Conservation (phyloP, 2,329 filamentous ascomycete species). For the Calonectria leucothoes region DNA sequence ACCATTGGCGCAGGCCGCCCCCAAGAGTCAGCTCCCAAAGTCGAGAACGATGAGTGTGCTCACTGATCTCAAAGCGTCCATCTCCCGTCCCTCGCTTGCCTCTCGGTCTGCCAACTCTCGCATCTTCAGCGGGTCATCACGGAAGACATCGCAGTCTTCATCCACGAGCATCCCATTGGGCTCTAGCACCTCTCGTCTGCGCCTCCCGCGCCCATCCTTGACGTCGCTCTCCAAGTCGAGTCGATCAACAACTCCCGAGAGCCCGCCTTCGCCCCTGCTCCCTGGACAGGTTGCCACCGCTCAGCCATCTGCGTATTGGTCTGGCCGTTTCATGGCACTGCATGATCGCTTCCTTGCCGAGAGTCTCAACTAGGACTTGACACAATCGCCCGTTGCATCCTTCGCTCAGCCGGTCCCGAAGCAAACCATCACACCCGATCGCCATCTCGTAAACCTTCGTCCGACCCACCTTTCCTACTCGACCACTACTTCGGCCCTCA, state of each 20-base stretch:
- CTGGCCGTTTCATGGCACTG: slow-evolving; percentile 68
- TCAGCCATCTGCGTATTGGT: slow-evolving; percentile 68
- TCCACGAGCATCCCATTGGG: slow-evolving; percentile 30
- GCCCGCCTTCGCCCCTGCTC: slow-evolving; percentile 28
- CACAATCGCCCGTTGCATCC: not conserved
- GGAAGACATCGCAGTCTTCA: slow-evolving; percentile 35
- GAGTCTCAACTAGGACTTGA: slow-evolving; percentile 32
- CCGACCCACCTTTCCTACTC: slow-evolving; percentile 46
- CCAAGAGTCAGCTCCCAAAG: slow-evolving; percentile 51
- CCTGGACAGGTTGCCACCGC: slow-evolving; percentile 52
- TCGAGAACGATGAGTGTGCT: slow-evolving; percentile 59
- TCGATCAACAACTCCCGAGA: slow-evolving; percentile 28
- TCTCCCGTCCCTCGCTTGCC: slow-evolving; percentile 50
- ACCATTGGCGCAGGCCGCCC: not conserved
- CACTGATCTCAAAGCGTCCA: slow-evolving; percentile 57
- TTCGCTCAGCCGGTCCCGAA: not conserved
- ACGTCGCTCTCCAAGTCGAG: slow-evolving; percentile 32
- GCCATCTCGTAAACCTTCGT: slow-evolving; percentile 29
- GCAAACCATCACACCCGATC: slow-evolving; percentile 28
- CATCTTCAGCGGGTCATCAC: slow-evolving; percentile 23
- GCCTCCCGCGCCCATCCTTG: slow-evolving; percentile 33
- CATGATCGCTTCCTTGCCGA: slow-evolving; percentile 59
- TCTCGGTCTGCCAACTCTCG: slow-evolving; percentile 29
- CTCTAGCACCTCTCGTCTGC: slow-evolving; percentile 31
- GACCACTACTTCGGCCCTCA: slow-evolving; percentile 47